phyloP scores from a whole-genome alignment of 2,329 filamentous ascomycete species.

The Parastagonospora avenae region DNA sequence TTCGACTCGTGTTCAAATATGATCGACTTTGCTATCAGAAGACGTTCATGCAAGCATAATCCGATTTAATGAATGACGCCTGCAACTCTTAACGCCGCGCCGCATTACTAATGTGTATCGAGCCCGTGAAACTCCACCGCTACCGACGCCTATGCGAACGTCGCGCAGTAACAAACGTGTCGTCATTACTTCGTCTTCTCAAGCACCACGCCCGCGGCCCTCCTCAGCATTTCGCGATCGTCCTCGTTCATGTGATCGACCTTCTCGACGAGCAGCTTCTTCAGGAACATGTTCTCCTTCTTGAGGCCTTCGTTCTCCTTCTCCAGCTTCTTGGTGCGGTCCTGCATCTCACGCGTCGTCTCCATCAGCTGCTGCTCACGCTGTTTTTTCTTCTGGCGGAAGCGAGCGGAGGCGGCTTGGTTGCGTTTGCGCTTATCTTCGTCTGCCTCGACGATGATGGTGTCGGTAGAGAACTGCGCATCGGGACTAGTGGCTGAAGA shows the following conservation, averaged over 20 bases:
- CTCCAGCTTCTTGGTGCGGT: conserved; percentile 77
- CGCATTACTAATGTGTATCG: not conserved
- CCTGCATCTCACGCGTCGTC: conserved; percentile 70
- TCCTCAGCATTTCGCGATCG: conserved; percentile 34
- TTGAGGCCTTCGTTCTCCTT: conserved; percentile 44
- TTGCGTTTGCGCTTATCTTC: conserved; percentile 90
- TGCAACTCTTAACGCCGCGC: not conserved
- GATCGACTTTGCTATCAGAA: too few relatives aligned
- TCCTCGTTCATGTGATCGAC: conserved; percentile 48
- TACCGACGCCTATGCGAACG: not conserved
- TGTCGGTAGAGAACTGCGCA: conserved; percentile 24
- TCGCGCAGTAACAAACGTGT: not conserved
- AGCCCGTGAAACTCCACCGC: not conserved
- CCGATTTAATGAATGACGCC: too few relatives aligned
- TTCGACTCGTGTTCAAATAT: too few relatives aligned
- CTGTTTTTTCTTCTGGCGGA: conserved; percentile 96
- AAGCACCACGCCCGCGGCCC: conserved; percentile 26
- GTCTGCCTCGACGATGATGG: conserved; percentile 61
- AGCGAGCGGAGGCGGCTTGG: conserved; percentile 85
- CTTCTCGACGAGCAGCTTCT: conserved; percentile 44
- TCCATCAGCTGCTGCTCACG: conserved; percentile 75
- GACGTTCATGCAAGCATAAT: too few relatives aligned
- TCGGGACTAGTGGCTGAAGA: conserved; percentile 33
- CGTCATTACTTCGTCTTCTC: conserved; percentile 1
- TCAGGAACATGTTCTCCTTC: conserved; percentile 51